phyloP scores from a whole-genome alignment of 768 basidiomycete species.

The Tulasnella calospora region DNA sequence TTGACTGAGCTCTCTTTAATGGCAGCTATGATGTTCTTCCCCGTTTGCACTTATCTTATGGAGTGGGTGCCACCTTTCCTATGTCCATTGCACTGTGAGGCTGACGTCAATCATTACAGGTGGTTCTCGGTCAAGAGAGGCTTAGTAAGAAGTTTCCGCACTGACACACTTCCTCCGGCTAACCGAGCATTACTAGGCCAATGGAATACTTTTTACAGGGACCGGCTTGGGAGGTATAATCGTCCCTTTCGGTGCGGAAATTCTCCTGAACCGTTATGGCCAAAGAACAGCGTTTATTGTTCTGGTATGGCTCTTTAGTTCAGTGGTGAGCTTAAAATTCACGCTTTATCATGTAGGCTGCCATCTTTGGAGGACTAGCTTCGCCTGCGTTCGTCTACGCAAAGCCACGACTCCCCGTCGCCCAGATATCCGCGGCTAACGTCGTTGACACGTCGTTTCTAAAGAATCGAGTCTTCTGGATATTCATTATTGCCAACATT shows the following conservation, averaged over 20 bases:
- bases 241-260: slow-evolving; percentile 17
- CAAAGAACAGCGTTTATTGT: slow-evolving; percentile 17
- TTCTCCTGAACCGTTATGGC: slow-evolving; percentile 14
- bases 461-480: slow-evolving; percentile 20
- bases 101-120: neutral
- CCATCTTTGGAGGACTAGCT: slow-evolving; percentile 12
- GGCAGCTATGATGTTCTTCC: slow-evolving; percentile 25
- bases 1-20: neutral
- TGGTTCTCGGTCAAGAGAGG: slow-evolving; percentile 25
- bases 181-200: slow-evolving; percentile 1
- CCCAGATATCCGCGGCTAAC: slow-evolving; percentile 2
- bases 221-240: slow-evolving; percentile 19
- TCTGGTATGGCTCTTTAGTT: neutral
- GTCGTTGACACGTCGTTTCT: slow-evolving; percentile 16
- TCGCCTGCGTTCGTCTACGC: slow-evolving; percentile 19
- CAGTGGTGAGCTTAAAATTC: neutral
- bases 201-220: slow-evolving; percentile 22
- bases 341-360: neutral
- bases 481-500: slow-evolving; percentile 21
- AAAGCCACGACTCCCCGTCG: slow-evolving; percentile 20
- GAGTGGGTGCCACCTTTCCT: neutral
- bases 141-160: neutral
- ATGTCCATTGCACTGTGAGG: neutral
- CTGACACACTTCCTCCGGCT: neutral
- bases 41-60: slow-evolving; percentile 5